Conservation (phyloP, 2,329 filamentous ascomycete species). For the Trichoderma semiorbis region DNA sequence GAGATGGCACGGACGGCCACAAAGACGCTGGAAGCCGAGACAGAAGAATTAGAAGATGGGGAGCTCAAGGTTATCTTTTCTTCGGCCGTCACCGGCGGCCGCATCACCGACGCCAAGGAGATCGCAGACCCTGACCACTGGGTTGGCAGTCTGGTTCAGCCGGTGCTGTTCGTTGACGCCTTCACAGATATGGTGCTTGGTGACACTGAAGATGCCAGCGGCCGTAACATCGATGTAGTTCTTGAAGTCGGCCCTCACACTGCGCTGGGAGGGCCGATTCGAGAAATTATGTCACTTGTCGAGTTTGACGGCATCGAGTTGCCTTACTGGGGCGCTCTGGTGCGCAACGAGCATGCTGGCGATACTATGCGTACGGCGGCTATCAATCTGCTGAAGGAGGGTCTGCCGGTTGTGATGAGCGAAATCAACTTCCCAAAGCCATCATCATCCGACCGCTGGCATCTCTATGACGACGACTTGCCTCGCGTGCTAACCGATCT, state of each 20-base stretch:
- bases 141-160: slow-evolving; percentile 25
- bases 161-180: slow-evolving; percentile 24
- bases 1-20: not conserved
- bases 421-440: not conserved
- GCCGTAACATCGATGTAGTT: not conserved
- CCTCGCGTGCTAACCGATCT: not conserved
- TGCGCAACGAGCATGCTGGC: not conserved
- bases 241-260: not conserved
- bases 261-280: slow-evolving; percentile 12
- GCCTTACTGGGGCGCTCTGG: not conserved
- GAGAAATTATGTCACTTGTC: slow-evolving; percentile 21
- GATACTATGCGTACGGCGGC: not conserved
- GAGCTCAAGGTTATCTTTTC: slow-evolving; percentile 22
- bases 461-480: not conserved
- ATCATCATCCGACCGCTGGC: not conserved
- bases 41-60: not conserved
- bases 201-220: not conserved
- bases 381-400: not conserved
- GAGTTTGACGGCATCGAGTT: not conserved
- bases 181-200: not conserved
- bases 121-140: slow-evolving; percentile 22
- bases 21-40: not conserved
- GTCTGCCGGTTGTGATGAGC: not conserved
- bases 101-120: slow-evolving; percentile 9
- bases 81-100: slow-evolving; percentile 29